A percentile compares a stretch with the other conserved stretches of the same genome.
Evolutionary conservation across 2,329 filamentous ascomycete genomes (phyloP).

Genomic region (Nigrograna mackinnonii): DNA sequence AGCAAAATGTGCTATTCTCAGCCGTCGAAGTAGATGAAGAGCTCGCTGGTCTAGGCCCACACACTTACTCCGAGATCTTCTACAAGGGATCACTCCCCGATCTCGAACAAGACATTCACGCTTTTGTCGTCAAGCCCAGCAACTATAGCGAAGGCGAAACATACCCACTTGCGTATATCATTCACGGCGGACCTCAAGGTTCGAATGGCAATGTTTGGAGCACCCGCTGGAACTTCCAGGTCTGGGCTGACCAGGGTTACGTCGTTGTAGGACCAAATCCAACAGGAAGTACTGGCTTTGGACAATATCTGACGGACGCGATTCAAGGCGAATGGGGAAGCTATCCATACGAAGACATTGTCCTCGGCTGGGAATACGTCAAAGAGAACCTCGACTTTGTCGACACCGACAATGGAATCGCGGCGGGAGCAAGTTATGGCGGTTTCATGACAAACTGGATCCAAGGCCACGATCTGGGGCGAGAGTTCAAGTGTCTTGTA

Average conservation of each 20-base stretch:
- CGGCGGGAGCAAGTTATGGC: constrained; percentile 64
- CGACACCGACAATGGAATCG: constrained; percentile 72
- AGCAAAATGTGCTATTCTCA: constrained; percentile 53
- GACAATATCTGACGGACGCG: constrained; percentile 73
- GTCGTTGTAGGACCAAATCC: constrained; percentile 82
- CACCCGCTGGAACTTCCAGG: constrained; percentile 81
- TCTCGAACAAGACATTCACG: constrained; percentile 59
- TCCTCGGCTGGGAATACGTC: constrained; percentile 77
- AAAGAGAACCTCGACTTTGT: constrained; percentile 66
- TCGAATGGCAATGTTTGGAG: constrained; percentile 77
- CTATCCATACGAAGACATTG: constrained; percentile 82
- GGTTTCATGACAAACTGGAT: constrained; percentile 72
- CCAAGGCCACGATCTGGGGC: constrained; percentile 79
- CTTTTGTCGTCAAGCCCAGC: constrained; percentile 65
- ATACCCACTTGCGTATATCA: constrained; percentile 77
- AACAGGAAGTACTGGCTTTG: constrained; percentile 84
- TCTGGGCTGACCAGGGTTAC: constrained; percentile 87
- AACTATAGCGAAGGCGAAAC: constrained; percentile 71
- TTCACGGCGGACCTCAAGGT: constrained; percentile 82
- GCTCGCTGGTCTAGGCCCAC: constrained; percentile 65
- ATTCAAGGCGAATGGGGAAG: constrained; percentile 84
- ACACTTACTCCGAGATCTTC: constrained; percentile 72
- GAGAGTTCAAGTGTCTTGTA: constrained; percentile 85
- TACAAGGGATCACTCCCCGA: constrained; percentile 64
- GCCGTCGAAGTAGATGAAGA: constrained; percentile 67